Conservation (phyloP, 768 basidiomycete genomes). For the Asterophora lycoperdoides region DNA sequence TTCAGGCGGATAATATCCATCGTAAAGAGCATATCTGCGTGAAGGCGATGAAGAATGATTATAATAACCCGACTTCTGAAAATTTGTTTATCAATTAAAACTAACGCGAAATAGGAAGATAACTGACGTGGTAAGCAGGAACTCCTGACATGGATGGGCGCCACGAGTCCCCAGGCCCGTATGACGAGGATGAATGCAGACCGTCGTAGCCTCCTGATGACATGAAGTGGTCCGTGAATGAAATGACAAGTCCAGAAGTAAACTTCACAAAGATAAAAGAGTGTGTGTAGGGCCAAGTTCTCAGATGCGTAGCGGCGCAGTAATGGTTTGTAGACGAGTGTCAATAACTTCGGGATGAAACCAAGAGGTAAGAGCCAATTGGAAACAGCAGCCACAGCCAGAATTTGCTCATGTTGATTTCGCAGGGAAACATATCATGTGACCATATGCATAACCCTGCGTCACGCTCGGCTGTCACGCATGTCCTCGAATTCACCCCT, state of each 20-base stretch:
- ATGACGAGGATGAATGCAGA: constrained; percentile 28
- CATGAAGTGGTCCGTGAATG: constrained; percentile 24
- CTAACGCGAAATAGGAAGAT: not conserved
- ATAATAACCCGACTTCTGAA: constrained; percentile 31
- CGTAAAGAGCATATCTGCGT: constrained; percentile 40
- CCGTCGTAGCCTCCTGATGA: constrained; percentile 39
- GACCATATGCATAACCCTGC: not conserved
- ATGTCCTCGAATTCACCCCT: constrained; percentile 14
- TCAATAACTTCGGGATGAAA: constrained; percentile 6
- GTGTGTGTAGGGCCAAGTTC: not conserved
- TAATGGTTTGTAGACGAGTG: constrained; percentile 1
- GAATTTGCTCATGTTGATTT: constrained; percentile 29
- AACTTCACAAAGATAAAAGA: not conserved
- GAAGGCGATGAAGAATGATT: constrained; percentile 46
- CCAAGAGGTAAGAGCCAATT: not conserved
- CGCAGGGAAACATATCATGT: constrained; percentile 9
- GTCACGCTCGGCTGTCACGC: not conserved
- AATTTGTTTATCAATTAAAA: constrained; percentile 13
- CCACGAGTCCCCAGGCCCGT: constrained; percentile 29
- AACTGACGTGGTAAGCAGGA: constrained; percentile 39
- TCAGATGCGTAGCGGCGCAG: not conserved
- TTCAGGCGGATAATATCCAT: constrained; percentile 44
- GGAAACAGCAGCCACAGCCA: constrained; percentile 25
- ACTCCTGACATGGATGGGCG: constrained; percentile 27
- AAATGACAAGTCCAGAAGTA: constrained; percentile 10